phyloP scores from a whole-genome alignment of 768 basidiomycete species.

The Russula sp. region DNA sequence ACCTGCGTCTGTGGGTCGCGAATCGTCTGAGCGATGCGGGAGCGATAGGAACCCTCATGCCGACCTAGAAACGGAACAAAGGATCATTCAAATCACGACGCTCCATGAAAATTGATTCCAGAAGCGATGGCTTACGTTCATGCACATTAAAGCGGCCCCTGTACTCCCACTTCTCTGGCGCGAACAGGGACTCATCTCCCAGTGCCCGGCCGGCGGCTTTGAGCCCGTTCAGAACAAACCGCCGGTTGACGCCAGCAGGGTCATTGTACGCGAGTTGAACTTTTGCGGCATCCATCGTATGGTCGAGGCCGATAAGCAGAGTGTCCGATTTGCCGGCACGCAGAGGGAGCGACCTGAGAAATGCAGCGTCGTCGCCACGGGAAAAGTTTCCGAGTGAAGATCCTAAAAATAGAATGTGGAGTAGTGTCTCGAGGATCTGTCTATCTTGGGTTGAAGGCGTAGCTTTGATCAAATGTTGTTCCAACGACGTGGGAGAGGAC shows the following conservation, averaged over 20 bases:
- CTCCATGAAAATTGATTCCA: no score
- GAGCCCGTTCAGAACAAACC: constrained; percentile 85
- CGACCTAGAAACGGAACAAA: constrained; percentile 40
- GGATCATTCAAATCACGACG: no score
- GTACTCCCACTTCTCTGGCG: constrained; percentile 70
- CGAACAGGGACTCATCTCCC: constrained; percentile 58
- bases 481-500: constrained; percentile 18
- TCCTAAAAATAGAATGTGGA: constrained; percentile 88
- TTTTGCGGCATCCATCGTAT: constrained; percentile 56
- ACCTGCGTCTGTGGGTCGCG: constrained; percentile 39
- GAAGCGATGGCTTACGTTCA: constrained; percentile 32
- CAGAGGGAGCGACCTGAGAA: constrained; percentile 74
- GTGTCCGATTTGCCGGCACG: constrained; percentile 71
- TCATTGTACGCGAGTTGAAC: constrained; percentile 90
- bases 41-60: constrained; percentile 81
- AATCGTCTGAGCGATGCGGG: constrained; percentile 52
- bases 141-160: constrained; percentile 50
- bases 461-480: constrained; percentile 23
- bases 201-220: constrained; percentile 58
- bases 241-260: constrained; percentile 55
- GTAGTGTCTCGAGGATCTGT: constrained; percentile 34
- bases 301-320: constrained; percentile 83
- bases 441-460: constrained; percentile 44
- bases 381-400: constrained; percentile 89
- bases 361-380: constrained; percentile 57